A percentile compares a stretch with the other conserved stretches of the same genome.
phyloP scores from a whole-genome alignment of 805 yeast genomes.

The Saturnispora mendoncae region DNA sequence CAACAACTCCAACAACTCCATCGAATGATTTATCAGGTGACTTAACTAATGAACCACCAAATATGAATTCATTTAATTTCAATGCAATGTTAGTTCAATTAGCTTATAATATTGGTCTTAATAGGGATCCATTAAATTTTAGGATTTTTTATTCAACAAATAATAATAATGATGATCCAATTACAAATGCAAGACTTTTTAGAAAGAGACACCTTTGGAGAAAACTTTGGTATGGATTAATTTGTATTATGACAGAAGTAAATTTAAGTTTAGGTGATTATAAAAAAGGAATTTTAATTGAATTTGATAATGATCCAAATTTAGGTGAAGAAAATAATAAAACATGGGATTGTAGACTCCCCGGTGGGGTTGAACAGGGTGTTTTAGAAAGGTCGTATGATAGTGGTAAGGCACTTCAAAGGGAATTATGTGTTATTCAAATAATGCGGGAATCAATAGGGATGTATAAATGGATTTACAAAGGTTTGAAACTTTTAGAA shows the following conservation, averaged over 20 bases:
- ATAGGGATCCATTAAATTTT: conserved; percentile 40
- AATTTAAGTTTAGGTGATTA: conserved; percentile 32
- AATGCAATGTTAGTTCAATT: conserved; percentile 32
- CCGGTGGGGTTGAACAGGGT: conserved; percentile 32
- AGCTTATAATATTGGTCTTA: conserved; percentile 39
- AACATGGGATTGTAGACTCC: conserved; percentile 32
- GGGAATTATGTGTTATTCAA: conserved; percentile 40
- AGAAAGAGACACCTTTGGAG: conserved; percentile 34
- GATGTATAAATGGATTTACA: conserved; percentile 35
- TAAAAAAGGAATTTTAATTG: conserved; percentile 30
- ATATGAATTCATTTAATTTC: conserved; percentile 30
- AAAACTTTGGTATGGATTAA: conserved; percentile 31
- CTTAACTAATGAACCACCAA: conserved; percentile 28
- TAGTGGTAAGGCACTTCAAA: conserved; percentile 22
- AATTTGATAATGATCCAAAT: conserved; percentile 30
- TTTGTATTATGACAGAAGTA: conserved; percentile 28
- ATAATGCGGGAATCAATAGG: conserved; percentile 39
- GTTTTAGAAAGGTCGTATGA: conserved; percentile 28
- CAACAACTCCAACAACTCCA: conserved; percentile 15
- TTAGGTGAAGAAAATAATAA: conserved; percentile 25
- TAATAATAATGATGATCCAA: conserved; percentile 22
- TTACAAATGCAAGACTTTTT: conserved; percentile 25
- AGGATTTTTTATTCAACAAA: conserved; percentile 25
- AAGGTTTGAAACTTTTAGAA: conserved; percentile 32
- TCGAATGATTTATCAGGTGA: conserved; percentile 31